phyloP scores from a whole-genome alignment of 108 stramenopile species.

The Cyclotella cryptica region DNA sequence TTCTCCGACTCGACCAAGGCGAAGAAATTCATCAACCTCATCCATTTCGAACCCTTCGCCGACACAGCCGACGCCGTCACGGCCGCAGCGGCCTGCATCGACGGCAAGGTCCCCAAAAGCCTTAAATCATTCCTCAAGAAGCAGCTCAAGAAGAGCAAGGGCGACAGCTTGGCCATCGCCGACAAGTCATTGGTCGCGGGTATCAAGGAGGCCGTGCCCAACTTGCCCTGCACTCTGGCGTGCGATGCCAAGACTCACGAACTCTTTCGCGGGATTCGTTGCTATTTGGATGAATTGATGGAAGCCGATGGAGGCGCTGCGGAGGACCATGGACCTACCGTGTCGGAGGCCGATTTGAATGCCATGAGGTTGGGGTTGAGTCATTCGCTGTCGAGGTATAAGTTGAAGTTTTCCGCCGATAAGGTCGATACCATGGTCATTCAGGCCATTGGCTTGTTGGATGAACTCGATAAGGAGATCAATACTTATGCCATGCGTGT shows the following conservation, averaged over 20 bases:
- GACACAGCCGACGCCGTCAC: conserved; percentile 98
- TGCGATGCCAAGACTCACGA: conserved; percentile 89
- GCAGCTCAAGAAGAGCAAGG: conserved; percentile 91
- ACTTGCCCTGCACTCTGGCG: conserved; percentile 52
- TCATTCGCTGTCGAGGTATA: conserved; percentile 97
- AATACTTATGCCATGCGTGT: conserved; percentile 99
- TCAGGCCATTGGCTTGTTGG: conserved; percentile 99
- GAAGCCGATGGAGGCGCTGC: conserved; percentile 56
- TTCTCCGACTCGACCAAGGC: conserved; percentile 87
- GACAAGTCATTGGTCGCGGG: conserved; percentile 90
- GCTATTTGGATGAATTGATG: conserved; percentile 92
- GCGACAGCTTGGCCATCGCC: conserved; percentile 90
- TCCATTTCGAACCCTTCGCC: conserved; percentile 95
- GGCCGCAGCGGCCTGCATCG: conserved; percentile 94
- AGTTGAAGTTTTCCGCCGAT: conserved; percentile 99
- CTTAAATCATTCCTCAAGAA: conserved; percentile 98
- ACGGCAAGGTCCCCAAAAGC: conserved; percentile 92
- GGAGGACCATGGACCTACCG: conserved; percentile 28
- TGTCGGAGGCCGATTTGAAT: conserved; percentile 63
- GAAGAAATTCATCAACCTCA: conserved; percentile 77
- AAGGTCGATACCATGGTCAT: conserved; percentile 99
- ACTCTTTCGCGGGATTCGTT: conserved; percentile 95
- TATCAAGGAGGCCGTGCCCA: conserved; percentile 96
- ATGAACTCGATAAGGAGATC: conserved; percentile 99
- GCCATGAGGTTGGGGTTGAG: conserved; percentile 97